phyloP scores from a whole-genome alignment of 2,329 filamentous ascomycete species.

The Penicillium sp. region DNA sequence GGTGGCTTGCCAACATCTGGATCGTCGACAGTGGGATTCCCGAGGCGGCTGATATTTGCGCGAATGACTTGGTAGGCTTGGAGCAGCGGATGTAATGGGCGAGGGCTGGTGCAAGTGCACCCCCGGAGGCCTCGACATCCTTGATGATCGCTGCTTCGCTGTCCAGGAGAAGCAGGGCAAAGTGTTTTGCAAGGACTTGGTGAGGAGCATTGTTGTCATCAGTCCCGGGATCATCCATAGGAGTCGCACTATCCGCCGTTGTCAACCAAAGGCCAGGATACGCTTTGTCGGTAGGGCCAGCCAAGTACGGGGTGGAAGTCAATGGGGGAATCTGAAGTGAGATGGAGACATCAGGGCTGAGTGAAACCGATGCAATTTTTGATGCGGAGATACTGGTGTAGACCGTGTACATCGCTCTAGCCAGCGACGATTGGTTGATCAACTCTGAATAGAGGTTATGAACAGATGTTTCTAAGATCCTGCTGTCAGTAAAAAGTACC shows the following conservation, averaged over 20 bases:
- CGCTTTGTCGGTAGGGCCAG: conserved; percentile 67
- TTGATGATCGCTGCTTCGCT: conserved; percentile 79
- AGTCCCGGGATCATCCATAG: conserved; percentile 63
- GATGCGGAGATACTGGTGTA: conserved; percentile 81
- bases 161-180: conserved; percentile 80
- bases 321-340: conserved; percentile 66
- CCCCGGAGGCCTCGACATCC: conserved; percentile 69
- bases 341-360: conserved; percentile 66
- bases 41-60: conserved; percentile 63
- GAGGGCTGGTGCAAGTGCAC: conserved; percentile 75
- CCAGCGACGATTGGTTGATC: conserved; percentile 71
- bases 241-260: conserved; percentile 77
- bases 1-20: conserved; percentile 84
- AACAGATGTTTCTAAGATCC: conserved; percentile 37
- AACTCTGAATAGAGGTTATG: conserved; percentile 48
- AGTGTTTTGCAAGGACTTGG: conserved; percentile 73
- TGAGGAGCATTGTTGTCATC: conserved; percentile 64
- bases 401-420: conserved; percentile 78
- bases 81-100: conserved; percentile 69
- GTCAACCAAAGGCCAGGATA: conserved; percentile 83
- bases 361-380: conserved; percentile 80
- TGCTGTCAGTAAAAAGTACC: conserved; percentile 19
- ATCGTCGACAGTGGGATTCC: conserved; percentile 79
- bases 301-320: conserved; percentile 72
- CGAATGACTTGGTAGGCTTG: conserved; percentile 69